Percentiles rank a stretch among this genome's conserved stretches.
Conservation (phyloP, 139 green algal species). For the Coelastrella sp. region DNA sequence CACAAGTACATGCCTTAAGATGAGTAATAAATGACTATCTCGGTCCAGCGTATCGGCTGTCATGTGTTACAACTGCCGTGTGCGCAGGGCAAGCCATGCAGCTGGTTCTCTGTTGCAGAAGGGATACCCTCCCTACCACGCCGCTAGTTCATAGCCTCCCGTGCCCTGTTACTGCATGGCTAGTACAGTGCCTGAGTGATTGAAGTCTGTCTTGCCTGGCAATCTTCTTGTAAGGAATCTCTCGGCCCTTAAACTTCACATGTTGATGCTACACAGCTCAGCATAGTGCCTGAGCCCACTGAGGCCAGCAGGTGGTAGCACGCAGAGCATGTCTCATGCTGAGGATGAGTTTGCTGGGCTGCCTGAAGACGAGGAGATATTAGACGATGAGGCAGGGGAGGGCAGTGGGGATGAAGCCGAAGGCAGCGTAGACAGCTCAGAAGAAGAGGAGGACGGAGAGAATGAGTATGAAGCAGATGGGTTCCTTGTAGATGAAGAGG, state of each 20-base stretch:
- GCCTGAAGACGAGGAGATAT: slow-evolving; percentile 52
- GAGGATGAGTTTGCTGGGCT: slow-evolving; percentile 45
- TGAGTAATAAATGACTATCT: not conserved
- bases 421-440: slow-evolving; percentile 35
- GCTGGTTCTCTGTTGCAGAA: not conserved
- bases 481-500: slow-evolving; percentile 60
- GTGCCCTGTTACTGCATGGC: not conserved
- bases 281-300: not conserved
- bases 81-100: not conserved
- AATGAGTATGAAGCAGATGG: slow-evolving; percentile 56
- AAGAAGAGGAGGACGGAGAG: slow-evolving; percentile 55
- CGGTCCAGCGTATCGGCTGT: not conserved
- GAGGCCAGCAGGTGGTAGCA: not conserved
- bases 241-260: too few relatives aligned
- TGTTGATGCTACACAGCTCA: too few relatives aligned
- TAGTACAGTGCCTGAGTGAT: not conserved
- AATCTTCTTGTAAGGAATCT: too few relatives aligned
- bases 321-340: not conserved
- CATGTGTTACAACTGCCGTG: not conserved
- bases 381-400: slow-evolving; percentile 56
- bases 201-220: not conserved
- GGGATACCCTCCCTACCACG: too few relatives aligned
- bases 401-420: slow-evolving; percentile 38
- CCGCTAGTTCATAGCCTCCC: too few relatives aligned
- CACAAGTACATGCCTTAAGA: not conserved